These are phyloP conservation scores for Jamesozyma piceae DNA, from an alignment of 805 yeast species.

Conservation along the genomic window DNA sequence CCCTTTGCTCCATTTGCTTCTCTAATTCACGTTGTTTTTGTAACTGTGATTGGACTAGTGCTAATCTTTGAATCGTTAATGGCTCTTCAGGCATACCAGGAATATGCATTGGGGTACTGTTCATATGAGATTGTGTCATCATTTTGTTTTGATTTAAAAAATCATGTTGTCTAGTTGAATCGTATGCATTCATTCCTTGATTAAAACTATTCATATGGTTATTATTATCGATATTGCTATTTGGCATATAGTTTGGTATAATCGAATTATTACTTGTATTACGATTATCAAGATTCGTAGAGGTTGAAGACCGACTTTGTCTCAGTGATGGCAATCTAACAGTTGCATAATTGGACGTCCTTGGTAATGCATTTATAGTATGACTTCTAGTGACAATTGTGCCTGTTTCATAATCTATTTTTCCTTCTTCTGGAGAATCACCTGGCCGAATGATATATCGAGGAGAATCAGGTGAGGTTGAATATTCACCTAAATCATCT, in stretches of 20 bases:
- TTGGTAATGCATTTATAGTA: slow-evolving; percentile 16
- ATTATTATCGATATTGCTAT: background rate
- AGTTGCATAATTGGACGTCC: slow-evolving; percentile 14
- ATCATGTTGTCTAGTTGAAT: background rate
- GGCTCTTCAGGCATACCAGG: background rate
- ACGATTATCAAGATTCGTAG: background rate
- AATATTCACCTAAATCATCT: slow-evolving; percentile 76
- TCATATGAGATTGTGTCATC: background rate
- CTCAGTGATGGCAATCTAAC: slow-evolving; percentile 14
- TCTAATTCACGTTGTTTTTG: slow-evolving; percentile 19
- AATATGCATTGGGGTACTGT: background rate
- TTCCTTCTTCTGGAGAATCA: slow-evolving; percentile 31
- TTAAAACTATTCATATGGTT: background rate
- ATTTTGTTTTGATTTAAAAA: too few species aligned
- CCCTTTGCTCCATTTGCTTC: slow-evolving; percentile 13
- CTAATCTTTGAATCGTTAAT: slow-evolving; percentile 19
- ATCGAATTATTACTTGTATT: background rate
- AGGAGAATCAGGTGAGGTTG: slow-evolving; percentile 40
- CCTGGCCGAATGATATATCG: slow-evolving; percentile 37
- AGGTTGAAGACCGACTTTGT: slow-evolving; percentile 6
- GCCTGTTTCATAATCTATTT: slow-evolving; percentile 28
- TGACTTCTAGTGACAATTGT: slow-evolving; percentile 19
- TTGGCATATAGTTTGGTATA: background rate
- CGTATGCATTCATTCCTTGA: background rate
- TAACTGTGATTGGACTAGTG: slow-evolving; percentile 19